phyloP scores from a whole-genome alignment of 805 yeast species.

The Saturnispora galanensis region DNA sequence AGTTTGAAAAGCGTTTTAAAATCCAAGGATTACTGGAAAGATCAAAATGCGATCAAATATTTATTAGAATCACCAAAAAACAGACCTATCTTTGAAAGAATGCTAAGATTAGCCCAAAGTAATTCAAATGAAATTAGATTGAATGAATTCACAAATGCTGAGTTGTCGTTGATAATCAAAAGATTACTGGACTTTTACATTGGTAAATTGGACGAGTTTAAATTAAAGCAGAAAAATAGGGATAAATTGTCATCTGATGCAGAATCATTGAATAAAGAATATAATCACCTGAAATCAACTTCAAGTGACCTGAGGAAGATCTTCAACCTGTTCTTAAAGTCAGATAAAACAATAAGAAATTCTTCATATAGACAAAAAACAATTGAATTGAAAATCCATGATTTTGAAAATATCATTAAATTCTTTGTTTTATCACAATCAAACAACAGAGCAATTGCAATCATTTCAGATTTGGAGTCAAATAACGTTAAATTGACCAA shows the following conservation, averaged over 20 bases:
- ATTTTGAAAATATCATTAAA: slow-evolving; percentile 20
- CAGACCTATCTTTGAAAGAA: neutral
- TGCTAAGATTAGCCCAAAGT: neutral
- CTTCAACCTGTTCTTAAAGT: neutral
- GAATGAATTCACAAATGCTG: slow-evolving; percentile 1
- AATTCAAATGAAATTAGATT: neutral
- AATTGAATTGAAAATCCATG: slow-evolving; percentile 11
- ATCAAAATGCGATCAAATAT: neutral
- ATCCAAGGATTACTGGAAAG: neutral
- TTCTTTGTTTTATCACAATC: slow-evolving; percentile 15
- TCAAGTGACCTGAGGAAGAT: neutral
- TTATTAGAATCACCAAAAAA: neutral
- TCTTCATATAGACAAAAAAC: neutral
- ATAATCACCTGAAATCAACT: neutral
- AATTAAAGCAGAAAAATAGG: slow-evolving; percentile 1
- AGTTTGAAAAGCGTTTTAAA: neutral
- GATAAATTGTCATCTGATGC: neutral
- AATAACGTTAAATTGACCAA: slow-evolving; percentile 15
- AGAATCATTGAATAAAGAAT: neutral
- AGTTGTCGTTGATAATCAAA: slow-evolving; percentile 9
- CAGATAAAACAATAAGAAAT: too few relatives aligned
- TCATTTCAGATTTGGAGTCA: slow-evolving; percentile 16
- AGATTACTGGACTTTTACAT: slow-evolving; percentile 4
- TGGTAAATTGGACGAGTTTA: neutral
- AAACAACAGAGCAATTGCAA: slow-evolving; percentile 15